Percentiles rank a stretch among this genome's conserved stretches.
phyloP scores from a whole-genome alignment of 768 basidiomycete genomes.

The Clitopilus hobsonii region DNA sequence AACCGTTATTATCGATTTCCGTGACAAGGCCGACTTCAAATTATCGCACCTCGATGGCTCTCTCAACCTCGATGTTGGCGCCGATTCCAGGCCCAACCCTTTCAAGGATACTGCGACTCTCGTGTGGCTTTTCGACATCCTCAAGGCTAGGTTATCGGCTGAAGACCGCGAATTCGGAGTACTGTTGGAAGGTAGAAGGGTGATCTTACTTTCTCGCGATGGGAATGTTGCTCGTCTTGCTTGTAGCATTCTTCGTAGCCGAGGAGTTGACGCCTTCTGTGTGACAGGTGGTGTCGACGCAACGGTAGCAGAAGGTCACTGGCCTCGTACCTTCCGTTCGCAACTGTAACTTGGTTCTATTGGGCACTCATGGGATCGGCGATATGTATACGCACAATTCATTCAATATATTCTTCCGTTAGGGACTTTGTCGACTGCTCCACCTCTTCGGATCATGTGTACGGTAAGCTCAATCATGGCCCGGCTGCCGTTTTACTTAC shows the following conservation, averaged over 20 bases:
- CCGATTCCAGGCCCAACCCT: conserved; percentile 12
- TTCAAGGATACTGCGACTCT: conserved; percentile 20
- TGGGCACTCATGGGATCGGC: no score
- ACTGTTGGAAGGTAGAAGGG: conserved; percentile 6
- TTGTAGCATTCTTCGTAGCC: conserved; percentile 14
- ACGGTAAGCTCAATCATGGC: no score
- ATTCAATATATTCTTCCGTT: no score
- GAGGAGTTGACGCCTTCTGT: conserved; percentile 3
- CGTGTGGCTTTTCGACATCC: conserved; percentile 11
- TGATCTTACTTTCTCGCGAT: conserved; percentile 14
- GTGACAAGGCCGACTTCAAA: conserved; percentile 12
- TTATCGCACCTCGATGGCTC: conserved; percentile 13
- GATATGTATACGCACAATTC: no score
- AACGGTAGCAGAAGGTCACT: conserved; percentile 1
- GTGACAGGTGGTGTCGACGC: conserved; percentile 2
- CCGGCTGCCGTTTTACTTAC: no score
- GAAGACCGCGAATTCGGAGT: conserved; percentile 13
- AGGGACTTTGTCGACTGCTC: no score
- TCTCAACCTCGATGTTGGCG: conserved; percentile 12
- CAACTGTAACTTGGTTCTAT: no score
- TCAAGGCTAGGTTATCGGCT: conserved; percentile 11
- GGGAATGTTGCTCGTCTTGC: conserved; percentile 17
- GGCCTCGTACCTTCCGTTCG: neutral
- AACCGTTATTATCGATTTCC: conserved; percentile 13
- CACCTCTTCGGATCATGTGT: no score